Evolutionary conservation across 768 basidiomycete species (phyloP).

Genomic region (Boletus speciosus): DNA sequence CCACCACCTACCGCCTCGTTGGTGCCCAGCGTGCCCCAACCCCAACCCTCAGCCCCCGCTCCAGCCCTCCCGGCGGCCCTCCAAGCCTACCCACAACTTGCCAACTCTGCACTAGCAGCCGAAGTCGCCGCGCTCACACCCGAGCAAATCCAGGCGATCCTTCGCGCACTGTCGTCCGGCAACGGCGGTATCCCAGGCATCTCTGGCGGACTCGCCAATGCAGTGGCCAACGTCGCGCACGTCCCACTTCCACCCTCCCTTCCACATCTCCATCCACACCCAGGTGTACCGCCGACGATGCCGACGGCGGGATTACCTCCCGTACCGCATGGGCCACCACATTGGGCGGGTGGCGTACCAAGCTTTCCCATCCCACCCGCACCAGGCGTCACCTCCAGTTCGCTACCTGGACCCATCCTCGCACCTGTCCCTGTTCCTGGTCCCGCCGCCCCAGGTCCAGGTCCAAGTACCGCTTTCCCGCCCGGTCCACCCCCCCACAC

Average conservation of each 20-base stretch:
- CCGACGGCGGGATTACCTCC: background rate
- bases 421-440: background rate
- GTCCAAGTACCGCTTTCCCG: background rate
- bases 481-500: slow-evolving; percentile 5
- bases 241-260: slow-evolving; percentile 4
- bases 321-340: slow-evolving; percentile 14
- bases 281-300: slow-evolving; percentile 12
- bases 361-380: slow-evolving; percentile 25
- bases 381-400: background rate
- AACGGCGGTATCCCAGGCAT: slow-evolving; percentile 33
- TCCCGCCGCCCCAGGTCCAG: background rate
- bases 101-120: slow-evolving; percentile 56
- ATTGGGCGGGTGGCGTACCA: slow-evolving; percentile 23
- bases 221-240: slow-evolving; percentile 23
- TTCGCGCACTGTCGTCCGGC: slow-evolving; percentile 51
- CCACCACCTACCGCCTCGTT: slow-evolving; percentile 33
- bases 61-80: slow-evolving; percentile 23
- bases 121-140: slow-evolving; percentile 73
- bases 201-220: slow-evolving; percentile 27
- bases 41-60: slow-evolving; percentile 12
- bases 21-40: slow-evolving; percentile 11
- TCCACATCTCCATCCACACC: slow-evolving; percentile 6
- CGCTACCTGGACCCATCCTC: slow-evolving; percentile 5
- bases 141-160: slow-evolving; percentile 69
- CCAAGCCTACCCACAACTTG: slow-evolving; percentile 35